Conservation (phyloP, 306 rosid genomes). For the Gynostemma pentaphyllum region DNA sequence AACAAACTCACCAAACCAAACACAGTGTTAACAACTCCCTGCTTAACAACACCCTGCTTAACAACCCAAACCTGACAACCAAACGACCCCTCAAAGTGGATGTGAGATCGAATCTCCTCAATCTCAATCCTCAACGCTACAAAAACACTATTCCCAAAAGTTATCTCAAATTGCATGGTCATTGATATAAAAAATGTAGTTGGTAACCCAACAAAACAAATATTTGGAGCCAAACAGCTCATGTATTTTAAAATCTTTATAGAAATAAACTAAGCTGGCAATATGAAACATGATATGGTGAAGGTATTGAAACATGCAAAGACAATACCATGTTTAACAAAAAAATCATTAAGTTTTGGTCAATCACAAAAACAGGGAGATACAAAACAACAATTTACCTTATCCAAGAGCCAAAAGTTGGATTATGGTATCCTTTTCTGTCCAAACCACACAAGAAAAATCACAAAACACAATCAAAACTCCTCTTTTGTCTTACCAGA, state of each 20-base stretch:
- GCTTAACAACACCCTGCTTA: too few relatives aligned
- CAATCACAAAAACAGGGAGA: too few relatives aligned
- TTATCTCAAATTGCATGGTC: not conserved
- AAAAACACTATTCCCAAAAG: not conserved
- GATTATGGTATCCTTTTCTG: not conserved
- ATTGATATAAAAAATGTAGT: too few relatives aligned
- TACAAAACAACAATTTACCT: not conserved
- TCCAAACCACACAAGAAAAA: not conserved
- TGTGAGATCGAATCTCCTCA: too few relatives aligned
- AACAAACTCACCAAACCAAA: too few relatives aligned
- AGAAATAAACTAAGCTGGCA: not conserved
- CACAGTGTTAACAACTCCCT: too few relatives aligned
- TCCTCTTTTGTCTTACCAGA: not conserved
- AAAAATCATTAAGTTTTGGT: too few relatives aligned
- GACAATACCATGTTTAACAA: not conserved
- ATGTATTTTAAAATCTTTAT: not conserved
- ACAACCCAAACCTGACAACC: too few relatives aligned
- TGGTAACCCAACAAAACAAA: too few relatives aligned
- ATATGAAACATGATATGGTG: not conserved
- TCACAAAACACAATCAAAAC: not conserved
- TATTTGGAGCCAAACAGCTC: not conserved
- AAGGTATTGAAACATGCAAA: not conserved
- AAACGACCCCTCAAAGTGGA: too few relatives aligned
- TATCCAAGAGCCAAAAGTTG: not conserved
- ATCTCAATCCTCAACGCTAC: not conserved